A percentile compares a stretch with the other conserved stretches of the same genome.
phyloP scores from a whole-genome alignment of 2,329 filamentous ascomycete species.

The Penicillium sp. region DNA sequence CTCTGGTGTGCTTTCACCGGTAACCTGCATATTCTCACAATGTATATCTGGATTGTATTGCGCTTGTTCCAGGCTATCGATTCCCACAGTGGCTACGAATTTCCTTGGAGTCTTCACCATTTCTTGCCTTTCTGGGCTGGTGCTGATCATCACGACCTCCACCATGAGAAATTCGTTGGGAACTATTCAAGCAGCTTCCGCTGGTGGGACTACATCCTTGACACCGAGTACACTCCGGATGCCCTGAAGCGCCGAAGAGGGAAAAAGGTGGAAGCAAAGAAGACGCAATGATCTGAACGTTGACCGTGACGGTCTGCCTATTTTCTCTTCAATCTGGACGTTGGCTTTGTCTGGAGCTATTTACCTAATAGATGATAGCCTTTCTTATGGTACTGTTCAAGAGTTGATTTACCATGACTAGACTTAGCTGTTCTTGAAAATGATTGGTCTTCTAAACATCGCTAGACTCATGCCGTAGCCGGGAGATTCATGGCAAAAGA shows the following conservation, averaged over 20 bases:
- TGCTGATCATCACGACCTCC: slow-evolving; percentile 92
- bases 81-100: slow-evolving; percentile 96
- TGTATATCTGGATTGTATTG: slow-evolving; percentile 95
- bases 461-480: too few species aligned
- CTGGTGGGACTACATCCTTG: slow-evolving; percentile 96
- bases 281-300: slow-evolving; percentile 32
- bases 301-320: too few species aligned
- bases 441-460: too few species aligned
- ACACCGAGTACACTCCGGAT: slow-evolving; percentile 91
- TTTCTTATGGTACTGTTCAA: too few species aligned
- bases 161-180: slow-evolving; percentile 98
- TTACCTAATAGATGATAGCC: too few species aligned
- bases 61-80: slow-evolving; percentile 98
- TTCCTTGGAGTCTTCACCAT: slow-evolving; percentile 95
- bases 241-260: slow-evolving; percentile 77
- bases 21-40: slow-evolving; percentile 92
- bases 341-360: too few species aligned
- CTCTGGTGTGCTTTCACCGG: slow-evolving; percentile 81
- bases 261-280: slow-evolving; percentile 55
- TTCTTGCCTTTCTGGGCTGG: slow-evolving; percentile 98
- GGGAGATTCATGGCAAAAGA: too few species aligned
- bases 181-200: slow-evolving; percentile 98
- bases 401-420: too few species aligned
- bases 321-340: too few species aligned
- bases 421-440: too few species aligned